Base-by-base conservation (phyloP, 2,329 filamentous ascomycete genomes). In the Cytospora leucostoma region DNA sequence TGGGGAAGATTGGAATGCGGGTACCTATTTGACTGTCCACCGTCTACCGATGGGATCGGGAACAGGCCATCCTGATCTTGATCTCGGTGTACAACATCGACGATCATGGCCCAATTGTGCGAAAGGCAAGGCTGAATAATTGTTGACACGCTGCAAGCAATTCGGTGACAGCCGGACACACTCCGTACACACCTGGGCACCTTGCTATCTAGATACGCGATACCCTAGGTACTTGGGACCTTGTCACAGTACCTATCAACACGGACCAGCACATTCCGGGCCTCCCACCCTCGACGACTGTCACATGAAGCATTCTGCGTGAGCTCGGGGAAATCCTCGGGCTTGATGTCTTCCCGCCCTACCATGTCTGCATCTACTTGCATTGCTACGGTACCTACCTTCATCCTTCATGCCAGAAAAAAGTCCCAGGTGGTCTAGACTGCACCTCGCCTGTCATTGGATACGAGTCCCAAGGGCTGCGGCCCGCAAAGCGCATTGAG, bases 131-230 rank as follows among this genome's bases (percentile, higher is more conserved):
- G 59, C 59, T 61, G 59, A 61, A 44, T 6, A 17, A 55, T 51
- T 19, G 58, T 54, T 61, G 59, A 61, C 59, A 61, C 27, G 51
- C 59, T 61, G 59, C 59, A 55, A 55, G 59, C 59, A 55, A 61
- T 55, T 55, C 51, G 58, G 58, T 40, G 50, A 54, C 54, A 52
- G 58, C 54, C 58, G 50, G 51, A 15, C 40, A 19, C 40, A 47
- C 35, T 56, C 56, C 56, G 51, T 44, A 12, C 35, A 44, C 44
- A 37, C 56, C 56, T 51, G 33, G 56, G 56, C 32, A 17, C 33
- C 33, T 50, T 59, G 17, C 27, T 27, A 27, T 27, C 27, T 27
- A 27, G 4, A 27, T 27, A 27, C 27, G 27, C 4, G 27, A 27
- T 27, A 27, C 27, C 27, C 27, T 27, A 27, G 27, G 27, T 27